phyloP scores from a whole-genome alignment of 108 stramenopile species.

The Bacterosira constricta region DNA sequence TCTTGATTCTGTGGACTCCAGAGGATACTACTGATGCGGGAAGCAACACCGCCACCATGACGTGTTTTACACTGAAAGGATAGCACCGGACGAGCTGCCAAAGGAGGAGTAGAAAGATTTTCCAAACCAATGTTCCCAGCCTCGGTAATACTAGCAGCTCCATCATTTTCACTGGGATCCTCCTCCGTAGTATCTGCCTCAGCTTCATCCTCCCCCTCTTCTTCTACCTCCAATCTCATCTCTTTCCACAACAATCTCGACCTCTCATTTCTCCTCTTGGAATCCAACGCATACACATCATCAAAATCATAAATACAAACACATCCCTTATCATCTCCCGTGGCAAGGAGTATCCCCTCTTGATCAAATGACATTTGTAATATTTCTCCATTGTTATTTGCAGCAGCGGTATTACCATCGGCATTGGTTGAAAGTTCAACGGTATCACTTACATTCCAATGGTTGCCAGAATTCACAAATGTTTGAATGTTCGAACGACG shows the following conservation, averaged over 20 bases:
- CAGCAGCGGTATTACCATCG: not conserved
- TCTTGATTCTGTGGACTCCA: constrained; percentile 51
- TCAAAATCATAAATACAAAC: constrained; percentile 54
- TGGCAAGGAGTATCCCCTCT: constrained; percentile 38
- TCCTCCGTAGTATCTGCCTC: not conserved
- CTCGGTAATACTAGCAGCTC: too few relatives aligned
- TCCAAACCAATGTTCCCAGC: not conserved
- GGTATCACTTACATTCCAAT: constrained; percentile 24
- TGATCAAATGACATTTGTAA: constrained; percentile 43
- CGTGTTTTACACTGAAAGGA: constrained; percentile 17
- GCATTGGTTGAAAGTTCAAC: constrained; percentile 5
- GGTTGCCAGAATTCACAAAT: constrained; percentile 3
- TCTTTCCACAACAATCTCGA: not conserved
- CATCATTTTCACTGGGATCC: not conserved
- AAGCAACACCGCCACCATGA: not conserved
- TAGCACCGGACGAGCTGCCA: constrained; percentile 17
- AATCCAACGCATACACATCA: constrained; percentile 38
- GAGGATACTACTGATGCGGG: constrained; percentile 35
- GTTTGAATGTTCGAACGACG: not conserved
- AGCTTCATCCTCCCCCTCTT: not conserved
- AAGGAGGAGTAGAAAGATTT: constrained; percentile 4
- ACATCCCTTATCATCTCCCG: constrained; percentile 32
- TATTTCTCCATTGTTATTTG: constrained; percentile 19
- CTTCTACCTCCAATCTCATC: not conserved
- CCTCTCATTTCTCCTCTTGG: constrained; percentile 26